Evolutionary conservation across 2,329 filamentous ascomycete species (phyloP).

Genomic region (Talaromyces islandicus): DNA sequence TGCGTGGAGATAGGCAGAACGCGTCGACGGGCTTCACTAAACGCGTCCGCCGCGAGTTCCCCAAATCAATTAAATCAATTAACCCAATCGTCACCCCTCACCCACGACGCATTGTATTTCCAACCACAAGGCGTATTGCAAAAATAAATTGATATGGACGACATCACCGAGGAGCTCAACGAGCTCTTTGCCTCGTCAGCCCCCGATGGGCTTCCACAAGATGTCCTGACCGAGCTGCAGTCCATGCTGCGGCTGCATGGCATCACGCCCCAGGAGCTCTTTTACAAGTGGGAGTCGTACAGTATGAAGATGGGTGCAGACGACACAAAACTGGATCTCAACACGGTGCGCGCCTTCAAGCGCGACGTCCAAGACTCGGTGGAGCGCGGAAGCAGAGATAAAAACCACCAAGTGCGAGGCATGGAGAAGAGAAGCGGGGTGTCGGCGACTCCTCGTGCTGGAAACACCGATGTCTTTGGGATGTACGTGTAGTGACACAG

Average conservation of each 20-base stretch:
- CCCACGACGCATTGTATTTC: background rate
- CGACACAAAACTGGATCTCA: slow-evolving; percentile 64
- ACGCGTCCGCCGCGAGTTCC: slow-evolving; percentile 8
- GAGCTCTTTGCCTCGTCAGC: slow-evolving; percentile 53
- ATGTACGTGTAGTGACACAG: slow-evolving; percentile 51
- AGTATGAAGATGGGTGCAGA: slow-evolving; percentile 88
- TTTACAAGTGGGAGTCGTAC: slow-evolving; percentile 99
- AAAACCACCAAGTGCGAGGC: slow-evolving; percentile 53
- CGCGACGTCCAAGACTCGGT: slow-evolving; percentile 78
- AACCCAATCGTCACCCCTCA: background rate
- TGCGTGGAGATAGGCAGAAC: background rate
- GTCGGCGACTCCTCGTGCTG: slow-evolving; percentile 52
- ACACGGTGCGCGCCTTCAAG: slow-evolving; percentile 72
- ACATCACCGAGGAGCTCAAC: slow-evolving; percentile 48
- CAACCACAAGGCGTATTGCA: background rate
- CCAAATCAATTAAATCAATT: slow-evolving; percentile 4
- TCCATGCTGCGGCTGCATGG: slow-evolving; percentile 82
- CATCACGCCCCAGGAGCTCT: slow-evolving; percentile 77
- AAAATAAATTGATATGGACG: slow-evolving; percentile 37
- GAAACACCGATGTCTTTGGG: slow-evolving; percentile 68
- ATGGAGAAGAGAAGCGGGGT: slow-evolving; percentile 59
- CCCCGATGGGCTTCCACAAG: slow-evolving; percentile 59
- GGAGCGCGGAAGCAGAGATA: slow-evolving; percentile 68
- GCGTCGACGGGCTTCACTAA: background rate
- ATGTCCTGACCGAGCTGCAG: slow-evolving; percentile 73